A percentile compares a stretch with the other conserved stretches of the same genome.
phyloP scores from a whole-genome alignment of 768 basidiomycete species.

The Galerina marginata region DNA sequence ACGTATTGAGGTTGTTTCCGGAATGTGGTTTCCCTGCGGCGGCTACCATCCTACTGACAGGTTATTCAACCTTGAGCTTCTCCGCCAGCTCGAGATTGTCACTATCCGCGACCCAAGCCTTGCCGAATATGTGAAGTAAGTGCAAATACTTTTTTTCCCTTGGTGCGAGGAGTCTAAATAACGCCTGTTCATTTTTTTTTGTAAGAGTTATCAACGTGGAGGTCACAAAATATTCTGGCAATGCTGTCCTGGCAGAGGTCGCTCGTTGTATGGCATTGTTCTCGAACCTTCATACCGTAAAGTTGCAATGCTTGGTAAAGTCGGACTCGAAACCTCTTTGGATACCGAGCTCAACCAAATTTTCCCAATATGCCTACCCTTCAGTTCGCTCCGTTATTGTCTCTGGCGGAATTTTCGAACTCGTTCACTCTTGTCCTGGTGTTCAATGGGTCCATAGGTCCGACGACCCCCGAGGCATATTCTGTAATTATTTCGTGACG shows the following conservation, averaged over 20 bases:
- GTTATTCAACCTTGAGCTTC: constrained; percentile 12
- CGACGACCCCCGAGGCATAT: not conserved
- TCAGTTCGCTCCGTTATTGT: not conserved
- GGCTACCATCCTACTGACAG: constrained; percentile 11
- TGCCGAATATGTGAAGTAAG: constrained; percentile 22
- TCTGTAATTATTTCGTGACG: too few species aligned
- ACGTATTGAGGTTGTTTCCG: constrained; percentile 14
- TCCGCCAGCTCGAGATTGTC: constrained; percentile 29
- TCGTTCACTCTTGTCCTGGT: not conserved
- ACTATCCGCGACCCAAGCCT: constrained; percentile 27
- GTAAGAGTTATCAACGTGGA: constrained; percentile 23
- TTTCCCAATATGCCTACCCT: not conserved
- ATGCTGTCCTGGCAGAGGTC: constrained; percentile 25
- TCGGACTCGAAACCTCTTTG: constrained; percentile 12
- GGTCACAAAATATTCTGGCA: constrained; percentile 17
- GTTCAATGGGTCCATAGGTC: not conserved
- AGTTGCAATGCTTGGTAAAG: not conserved
- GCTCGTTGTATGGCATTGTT: constrained; percentile 28
- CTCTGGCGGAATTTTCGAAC: not conserved
- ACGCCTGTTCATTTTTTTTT: not conserved
- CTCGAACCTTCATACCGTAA: constrained; percentile 28
- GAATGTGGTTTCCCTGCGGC: too few species aligned
- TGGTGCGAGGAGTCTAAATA: not conserved
- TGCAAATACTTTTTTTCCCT: not conserved
- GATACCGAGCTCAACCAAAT: not conserved